Conservation (phyloP, 805 yeast genomes). For the Lipomyces sp. region DNA sequence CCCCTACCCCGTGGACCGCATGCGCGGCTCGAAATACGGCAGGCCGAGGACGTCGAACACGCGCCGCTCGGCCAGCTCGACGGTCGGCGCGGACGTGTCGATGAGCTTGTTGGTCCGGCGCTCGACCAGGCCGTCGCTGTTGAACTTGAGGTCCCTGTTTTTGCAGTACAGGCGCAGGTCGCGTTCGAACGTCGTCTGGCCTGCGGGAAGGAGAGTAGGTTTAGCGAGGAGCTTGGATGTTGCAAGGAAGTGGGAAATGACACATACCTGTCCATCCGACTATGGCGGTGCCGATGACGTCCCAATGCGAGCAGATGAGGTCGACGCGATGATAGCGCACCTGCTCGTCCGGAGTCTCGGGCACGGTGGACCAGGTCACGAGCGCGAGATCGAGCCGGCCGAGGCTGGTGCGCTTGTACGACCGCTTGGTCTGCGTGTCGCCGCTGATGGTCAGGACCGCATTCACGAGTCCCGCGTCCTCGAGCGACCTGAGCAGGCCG, state of each 20-base stretch:
- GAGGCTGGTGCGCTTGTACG: too few species aligned
- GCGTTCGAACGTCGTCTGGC: constrained; percentile 28
- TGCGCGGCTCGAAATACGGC: constrained; percentile 25
- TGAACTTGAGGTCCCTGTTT: constrained; percentile 18
- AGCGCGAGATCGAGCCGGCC: constrained; percentile 23
- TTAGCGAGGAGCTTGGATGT: neutral
- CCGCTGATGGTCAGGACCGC: constrained; percentile 12
- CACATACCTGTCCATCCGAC: constrained; percentile 32
- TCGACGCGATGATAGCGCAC: constrained; percentile 25
- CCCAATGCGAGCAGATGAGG: constrained; percentile 27
- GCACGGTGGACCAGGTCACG: constrained; percentile 20
- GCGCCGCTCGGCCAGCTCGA: constrained; percentile 19
- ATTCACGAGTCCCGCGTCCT: constrained; percentile 11
- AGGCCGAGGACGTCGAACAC: constrained; percentile 22
- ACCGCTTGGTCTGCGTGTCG: too few species aligned
- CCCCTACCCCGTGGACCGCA: constrained; percentile 27
- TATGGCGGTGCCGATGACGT: constrained; percentile 23
- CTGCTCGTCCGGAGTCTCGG: neutral
- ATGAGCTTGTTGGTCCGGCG: constrained; percentile 11
- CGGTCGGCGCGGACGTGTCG: constrained; percentile 21
- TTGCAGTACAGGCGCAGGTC: constrained; percentile 20
- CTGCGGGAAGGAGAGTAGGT: neutral
- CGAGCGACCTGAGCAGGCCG: constrained; percentile 9
- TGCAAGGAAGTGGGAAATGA: neutral
- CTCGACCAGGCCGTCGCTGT: constrained; percentile 19